phyloP scores from a whole-genome alignment of 164 flowering plant species.

The Vitis labrusca region DNA sequence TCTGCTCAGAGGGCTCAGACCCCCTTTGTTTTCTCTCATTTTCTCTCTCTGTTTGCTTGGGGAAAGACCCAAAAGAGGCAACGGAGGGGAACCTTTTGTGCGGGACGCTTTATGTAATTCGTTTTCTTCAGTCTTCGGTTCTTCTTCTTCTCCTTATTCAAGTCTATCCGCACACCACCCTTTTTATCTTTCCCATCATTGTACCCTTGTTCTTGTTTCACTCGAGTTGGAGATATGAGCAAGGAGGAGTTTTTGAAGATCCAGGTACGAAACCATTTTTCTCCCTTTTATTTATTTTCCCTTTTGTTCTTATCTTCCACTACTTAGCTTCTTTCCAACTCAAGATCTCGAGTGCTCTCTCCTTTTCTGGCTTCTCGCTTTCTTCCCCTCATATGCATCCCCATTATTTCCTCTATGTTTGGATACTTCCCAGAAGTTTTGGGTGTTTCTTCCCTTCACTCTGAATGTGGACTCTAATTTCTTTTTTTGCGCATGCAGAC shows the following conservation, averaged over 20 bases:
- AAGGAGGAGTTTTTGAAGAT: constrained; percentile 83
- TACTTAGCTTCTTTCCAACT: not conserved
- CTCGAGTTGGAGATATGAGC: constrained; percentile 48
- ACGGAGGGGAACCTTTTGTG: not conserved
- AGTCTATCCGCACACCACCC: constrained; percentile 16
- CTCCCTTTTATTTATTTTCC: not conserved
- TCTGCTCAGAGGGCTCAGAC: constrained; percentile 20
- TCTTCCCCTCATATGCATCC: not conserved
- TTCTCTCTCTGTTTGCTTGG: constrained; percentile 9
- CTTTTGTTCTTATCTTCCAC: constrained; percentile 5
- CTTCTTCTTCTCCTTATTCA: constrained; percentile 8
- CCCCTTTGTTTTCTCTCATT: constrained; percentile 24
- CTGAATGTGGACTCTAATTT: not conserved
- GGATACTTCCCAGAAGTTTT: not conserved
- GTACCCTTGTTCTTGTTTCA: constrained; percentile 16
- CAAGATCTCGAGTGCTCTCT: constrained; percentile 6
- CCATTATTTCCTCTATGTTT: not conserved
- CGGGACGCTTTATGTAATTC: constrained; percentile 19
- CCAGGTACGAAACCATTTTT: constrained; percentile 45
- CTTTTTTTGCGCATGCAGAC: constrained; percentile 54
- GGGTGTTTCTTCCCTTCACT: constrained; percentile 5
- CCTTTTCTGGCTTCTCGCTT: not conserved
- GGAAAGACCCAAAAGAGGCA: constrained; percentile 10
- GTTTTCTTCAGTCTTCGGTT: constrained; percentile 3
- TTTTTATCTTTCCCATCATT: constrained; percentile 8